These are phyloP conservation scores for Apiotrichum mycotoxinovorans DNA, from an alignment of 1,284 basidiomycete genomes.

Conservation along the genomic window DNA sequence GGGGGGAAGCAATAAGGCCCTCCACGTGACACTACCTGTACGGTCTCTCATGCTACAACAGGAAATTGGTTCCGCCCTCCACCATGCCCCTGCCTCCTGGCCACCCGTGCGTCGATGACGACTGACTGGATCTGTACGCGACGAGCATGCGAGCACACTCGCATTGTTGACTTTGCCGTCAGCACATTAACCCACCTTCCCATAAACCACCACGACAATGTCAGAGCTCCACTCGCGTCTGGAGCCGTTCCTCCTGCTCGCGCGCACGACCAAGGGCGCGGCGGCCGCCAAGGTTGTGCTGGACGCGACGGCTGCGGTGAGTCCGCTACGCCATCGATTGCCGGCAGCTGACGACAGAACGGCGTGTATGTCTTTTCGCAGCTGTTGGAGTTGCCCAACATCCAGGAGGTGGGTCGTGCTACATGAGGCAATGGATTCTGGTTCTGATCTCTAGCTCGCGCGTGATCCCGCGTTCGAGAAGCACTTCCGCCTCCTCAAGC, in stretches of 20 bases:
- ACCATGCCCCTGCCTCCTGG: too few species aligned
- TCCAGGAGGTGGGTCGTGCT: slow-evolving; percentile 66
- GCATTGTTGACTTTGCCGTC: background rate
- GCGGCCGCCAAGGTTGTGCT: slow-evolving; percentile 82
- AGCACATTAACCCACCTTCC: too few species aligned
- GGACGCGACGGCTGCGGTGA: slow-evolving; percentile 72
- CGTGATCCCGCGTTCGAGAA: slow-evolving; percentile 60
- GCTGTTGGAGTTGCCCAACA: slow-evolving; percentile 72
- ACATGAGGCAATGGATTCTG: background rate
- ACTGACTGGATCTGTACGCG: background rate
- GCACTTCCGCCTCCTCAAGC: slow-evolving; percentile 63
- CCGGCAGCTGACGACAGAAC: slow-evolving; percentile 45
- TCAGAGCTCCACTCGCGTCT: slow-evolving; percentile 45
- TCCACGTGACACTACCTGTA: too few species aligned
- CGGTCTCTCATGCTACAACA: too few species aligned
- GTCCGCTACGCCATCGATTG: slow-evolving; percentile 7
- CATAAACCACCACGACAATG: slow-evolving; percentile 16
- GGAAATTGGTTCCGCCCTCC: background rate
- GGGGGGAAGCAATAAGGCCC: too few species aligned
- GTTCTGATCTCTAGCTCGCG: slow-evolving; percentile 3
- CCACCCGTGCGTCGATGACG: background rate
- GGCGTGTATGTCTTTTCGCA: slow-evolving; percentile 90
- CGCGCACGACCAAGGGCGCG: slow-evolving; percentile 82
- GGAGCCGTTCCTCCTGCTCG: slow-evolving; percentile 84
- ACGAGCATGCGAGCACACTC: background rate